Percentiles rank a stretch among this genome's conserved stretches.
Evolutionary conservation across 2,329 filamentous ascomycete genomes (phyloP).

Genomic region (Aphanoascus verrucosus): DNA sequence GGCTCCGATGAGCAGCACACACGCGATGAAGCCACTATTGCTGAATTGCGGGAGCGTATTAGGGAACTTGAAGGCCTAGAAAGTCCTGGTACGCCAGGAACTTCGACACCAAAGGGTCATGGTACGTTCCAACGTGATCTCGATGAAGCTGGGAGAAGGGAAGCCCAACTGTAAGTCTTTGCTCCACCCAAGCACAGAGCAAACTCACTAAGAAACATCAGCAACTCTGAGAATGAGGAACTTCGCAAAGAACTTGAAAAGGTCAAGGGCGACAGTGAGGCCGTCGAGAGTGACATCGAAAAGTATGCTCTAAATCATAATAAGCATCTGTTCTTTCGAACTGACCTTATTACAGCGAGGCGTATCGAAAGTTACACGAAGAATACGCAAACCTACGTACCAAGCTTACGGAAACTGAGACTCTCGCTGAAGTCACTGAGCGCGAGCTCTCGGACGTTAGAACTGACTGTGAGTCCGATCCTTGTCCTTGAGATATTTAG

Average conservation of each 20-base stretch:
- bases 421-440: constrained; percentile 27
- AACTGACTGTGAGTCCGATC: constrained; percentile 29
- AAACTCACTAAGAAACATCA: constrained; percentile 20
- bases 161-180: constrained; percentile 31
- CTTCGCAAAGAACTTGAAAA: constrained; percentile 26
- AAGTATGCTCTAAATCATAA: not conserved
- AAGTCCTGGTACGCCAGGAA: constrained; percentile 31
- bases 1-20: constrained; percentile 36
- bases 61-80: constrained; percentile 34
- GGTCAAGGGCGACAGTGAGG: constrained; percentile 26
- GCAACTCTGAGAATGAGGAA: constrained; percentile 33
- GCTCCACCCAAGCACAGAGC: not conserved
- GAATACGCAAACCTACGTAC: constrained; percentile 29
- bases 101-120: constrained; percentile 31
- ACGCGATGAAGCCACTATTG: constrained; percentile 33
- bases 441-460: constrained; percentile 30
- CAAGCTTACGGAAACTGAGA: constrained; percentile 32
- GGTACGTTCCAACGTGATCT: constrained; percentile 35
- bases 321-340: not conserved
- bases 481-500: not conserved
- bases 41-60: constrained; percentile 34
- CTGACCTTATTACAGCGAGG: constrained; percentile 13
- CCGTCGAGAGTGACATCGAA: constrained; percentile 3
- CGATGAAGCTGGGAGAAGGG: constrained; percentile 31
- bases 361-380: constrained; percentile 31